Conservation (phyloP, 805 yeast species). For the Ogataea naganishii region DNA sequence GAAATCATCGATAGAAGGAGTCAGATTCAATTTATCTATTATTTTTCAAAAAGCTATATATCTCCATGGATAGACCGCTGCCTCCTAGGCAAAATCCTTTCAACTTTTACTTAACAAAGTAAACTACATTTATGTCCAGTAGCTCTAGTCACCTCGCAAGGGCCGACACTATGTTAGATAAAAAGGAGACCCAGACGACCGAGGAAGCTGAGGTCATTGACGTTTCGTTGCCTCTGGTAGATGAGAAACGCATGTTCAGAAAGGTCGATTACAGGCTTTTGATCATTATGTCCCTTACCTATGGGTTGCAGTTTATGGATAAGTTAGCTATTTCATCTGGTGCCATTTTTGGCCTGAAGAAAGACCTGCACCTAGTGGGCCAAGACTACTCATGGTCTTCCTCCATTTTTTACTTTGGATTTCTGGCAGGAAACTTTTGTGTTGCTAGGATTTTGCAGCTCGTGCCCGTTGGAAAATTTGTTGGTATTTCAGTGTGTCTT, state of each 20-base stretch:
- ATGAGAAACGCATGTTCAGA: constrained; percentile 12
- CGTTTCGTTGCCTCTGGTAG: too few relatives aligned
- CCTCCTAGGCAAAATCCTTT: too few relatives aligned
- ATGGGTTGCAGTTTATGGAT: constrained; percentile 52
- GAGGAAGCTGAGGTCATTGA: too few relatives aligned
- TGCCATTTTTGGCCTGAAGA: constrained; percentile 45
- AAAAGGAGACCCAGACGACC: too few relatives aligned
- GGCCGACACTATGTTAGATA: too few relatives aligned
- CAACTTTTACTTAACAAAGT: too few relatives aligned
- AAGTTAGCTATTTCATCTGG: constrained; percentile 44
- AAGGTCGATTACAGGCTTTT: constrained; percentile 43
- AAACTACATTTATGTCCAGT: too few relatives aligned
- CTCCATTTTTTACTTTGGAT: constrained; percentile 42
- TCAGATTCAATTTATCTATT: too few relatives aligned
- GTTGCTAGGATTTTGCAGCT: constrained; percentile 39
- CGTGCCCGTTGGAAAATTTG: constrained; percentile 47
- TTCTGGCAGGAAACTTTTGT: constrained; percentile 47
- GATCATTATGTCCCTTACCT: constrained; percentile 40
- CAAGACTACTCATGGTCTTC: constrained; percentile 26
- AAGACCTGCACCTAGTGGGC: constrained; percentile 41
- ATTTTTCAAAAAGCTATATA: too few relatives aligned
- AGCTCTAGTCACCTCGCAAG: too few relatives aligned
- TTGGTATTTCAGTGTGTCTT: constrained; percentile 36
- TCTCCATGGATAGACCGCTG: too few relatives aligned
- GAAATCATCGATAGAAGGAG: too few relatives aligned